Base-by-base conservation (phyloP, 1,284 basidiomycete species). In the Ustilago sp. region DNA sequence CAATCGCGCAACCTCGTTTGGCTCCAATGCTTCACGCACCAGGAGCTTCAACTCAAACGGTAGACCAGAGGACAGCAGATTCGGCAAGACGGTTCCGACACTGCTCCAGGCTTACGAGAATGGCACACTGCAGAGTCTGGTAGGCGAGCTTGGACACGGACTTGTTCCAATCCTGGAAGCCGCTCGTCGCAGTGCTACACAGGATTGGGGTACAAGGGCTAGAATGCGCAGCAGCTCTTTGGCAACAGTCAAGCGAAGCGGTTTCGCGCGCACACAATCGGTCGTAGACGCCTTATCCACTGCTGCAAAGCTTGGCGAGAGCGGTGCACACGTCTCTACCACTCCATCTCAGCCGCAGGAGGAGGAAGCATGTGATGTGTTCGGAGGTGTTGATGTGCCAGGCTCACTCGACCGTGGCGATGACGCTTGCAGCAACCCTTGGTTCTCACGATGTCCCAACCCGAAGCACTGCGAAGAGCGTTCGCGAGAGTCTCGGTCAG, bases 41-140 rank as follows among this genome's bases (percentile, higher is more conserved):
- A 63, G 31, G 31, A 75, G 63, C 45, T 75, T 70, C 58, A 75
- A 68, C 59, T 75, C 73, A 7, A 75, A 75, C 36, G 68, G 73
- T 15, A 68, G 73, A 12, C 76, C 68, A 2, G 67, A 68, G 43
- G 65, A 75, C 47, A 68, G 58, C 59, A 77, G 61, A 17, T 61
- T 69, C 12, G 71, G 70, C 60, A 74, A 74, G 43, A 53, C 72
- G n/a, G 48, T 74, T 15, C 72, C 69, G 0, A 73, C 79, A 5
- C 45, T 84, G 28, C 66, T 84, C 17, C 81, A 83, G 34, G 66
- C 72, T 8, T 84, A 83, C 58, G 82, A 84, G 60, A 81, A 81
- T 32, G 82, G 82, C 4, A 79, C 75, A 31, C 63, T 84, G 52
- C 70, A 69, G 28, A 65, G 71, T 34, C 19, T 83, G 51, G 61